Evolutionary conservation across 305 asterid species (phyloP).

Genomic region (Vinca major): DNA sequence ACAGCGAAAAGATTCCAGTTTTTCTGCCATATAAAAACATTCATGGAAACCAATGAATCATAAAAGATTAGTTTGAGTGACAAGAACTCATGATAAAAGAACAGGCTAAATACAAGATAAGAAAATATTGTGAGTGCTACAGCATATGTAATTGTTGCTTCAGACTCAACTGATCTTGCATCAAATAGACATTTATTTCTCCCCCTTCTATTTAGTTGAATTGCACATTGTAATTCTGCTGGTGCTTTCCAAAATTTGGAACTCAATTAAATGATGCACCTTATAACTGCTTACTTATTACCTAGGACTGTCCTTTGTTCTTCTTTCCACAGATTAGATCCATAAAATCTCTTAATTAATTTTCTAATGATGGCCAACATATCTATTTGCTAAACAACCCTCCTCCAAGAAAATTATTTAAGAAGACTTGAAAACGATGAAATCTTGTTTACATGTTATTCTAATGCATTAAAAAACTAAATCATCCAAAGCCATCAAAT

Average conservation of each 20-base stretch:
- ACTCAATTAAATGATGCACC: not conserved
- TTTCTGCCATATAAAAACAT: constrained; percentile 20
- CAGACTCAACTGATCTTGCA: too few relatives aligned
- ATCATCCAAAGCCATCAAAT: not conserved
- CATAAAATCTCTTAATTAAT: not conserved
- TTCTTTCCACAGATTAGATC: not conserved
- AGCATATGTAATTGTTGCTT: too few relatives aligned
- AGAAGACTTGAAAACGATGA: not conserved
- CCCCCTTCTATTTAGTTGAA: not conserved
- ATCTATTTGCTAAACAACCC: not conserved
- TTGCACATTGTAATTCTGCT: not conserved
- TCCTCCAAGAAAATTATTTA: not conserved
- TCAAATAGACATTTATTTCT: not conserved
- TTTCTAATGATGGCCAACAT: not conserved
- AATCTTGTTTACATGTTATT: too few relatives aligned
- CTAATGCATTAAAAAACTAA: not conserved
- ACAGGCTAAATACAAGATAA: too few relatives aligned
- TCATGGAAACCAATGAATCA: not conserved
- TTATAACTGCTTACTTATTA: not conserved
- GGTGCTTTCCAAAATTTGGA: not conserved
- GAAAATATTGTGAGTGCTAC: too few relatives aligned
- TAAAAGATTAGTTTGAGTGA: too few relatives aligned
- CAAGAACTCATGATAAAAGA: too few relatives aligned
- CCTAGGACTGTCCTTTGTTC: not conserved
- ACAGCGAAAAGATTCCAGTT: constrained; percentile 26